phyloP scores from a whole-genome alignment of 495 filamentous ascomycete species.

The Daldinia caldariorum region DNA sequence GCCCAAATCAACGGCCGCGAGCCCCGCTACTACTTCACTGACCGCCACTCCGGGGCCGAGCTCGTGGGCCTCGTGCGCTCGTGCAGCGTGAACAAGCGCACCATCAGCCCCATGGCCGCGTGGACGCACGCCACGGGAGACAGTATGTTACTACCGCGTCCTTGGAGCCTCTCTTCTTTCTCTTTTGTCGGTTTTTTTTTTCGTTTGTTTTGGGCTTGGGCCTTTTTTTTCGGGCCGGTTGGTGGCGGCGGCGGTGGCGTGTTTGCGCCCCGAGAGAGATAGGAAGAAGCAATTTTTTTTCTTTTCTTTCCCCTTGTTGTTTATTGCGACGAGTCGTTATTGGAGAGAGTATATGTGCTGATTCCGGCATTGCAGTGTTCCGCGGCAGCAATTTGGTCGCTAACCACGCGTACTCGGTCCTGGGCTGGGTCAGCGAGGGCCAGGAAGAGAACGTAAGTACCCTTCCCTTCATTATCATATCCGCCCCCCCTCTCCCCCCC shows the following conservation, averaged over 20 bases:
- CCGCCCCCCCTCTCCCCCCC: too few species aligned
- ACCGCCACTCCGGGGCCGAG: constrained; percentile 37
- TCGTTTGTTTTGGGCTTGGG: neutral
- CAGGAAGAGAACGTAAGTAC: constrained; percentile 40
- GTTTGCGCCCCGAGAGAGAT: neutral
- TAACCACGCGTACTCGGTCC: constrained; percentile 53
- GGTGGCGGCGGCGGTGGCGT: neutral
- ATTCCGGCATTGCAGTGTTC: constrained; percentile 25
- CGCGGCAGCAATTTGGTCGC: constrained; percentile 50
- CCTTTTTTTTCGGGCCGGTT: neutral
- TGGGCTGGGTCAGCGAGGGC: constrained; percentile 51
- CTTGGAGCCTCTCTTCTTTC: too few species aligned
- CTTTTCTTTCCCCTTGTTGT: too few species aligned
- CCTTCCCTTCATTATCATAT: neutral
- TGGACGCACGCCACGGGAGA: constrained; percentile 46
- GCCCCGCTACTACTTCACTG: constrained; percentile 48
- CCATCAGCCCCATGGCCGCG: constrained; percentile 47
- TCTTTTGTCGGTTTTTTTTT: too few species aligned
- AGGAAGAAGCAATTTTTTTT: too few species aligned
- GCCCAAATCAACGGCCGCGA: constrained; percentile 49
- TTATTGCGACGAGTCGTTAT: neutral
- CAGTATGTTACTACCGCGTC: neutral
- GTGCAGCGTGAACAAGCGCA: constrained; percentile 49
- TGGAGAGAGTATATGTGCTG: too few species aligned
- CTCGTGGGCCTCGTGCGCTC: constrained; percentile 47